Evolutionary conservation across 208 protist species (phyloP).

Genomic region (Leishmania gerbilli): DNA sequence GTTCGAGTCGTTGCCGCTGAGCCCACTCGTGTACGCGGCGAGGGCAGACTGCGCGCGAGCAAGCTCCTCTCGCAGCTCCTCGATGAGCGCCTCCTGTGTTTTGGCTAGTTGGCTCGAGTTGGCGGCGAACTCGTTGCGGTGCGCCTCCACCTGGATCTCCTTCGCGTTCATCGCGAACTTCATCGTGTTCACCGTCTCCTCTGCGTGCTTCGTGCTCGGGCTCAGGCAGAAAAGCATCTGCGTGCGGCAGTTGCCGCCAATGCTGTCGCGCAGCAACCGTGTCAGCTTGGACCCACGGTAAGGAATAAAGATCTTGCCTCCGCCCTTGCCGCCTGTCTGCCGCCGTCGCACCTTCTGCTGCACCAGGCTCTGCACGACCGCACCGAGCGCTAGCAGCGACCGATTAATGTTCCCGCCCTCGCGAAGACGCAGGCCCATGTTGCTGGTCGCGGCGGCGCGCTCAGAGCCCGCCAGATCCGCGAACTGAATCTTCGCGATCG

Average conservation of each 20-base stretch:
- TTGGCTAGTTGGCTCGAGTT: slow-evolving; percentile 62
- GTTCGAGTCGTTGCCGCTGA: not conserved
- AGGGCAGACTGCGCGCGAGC: slow-evolving; percentile 46
- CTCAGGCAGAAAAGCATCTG: slow-evolving; percentile 82
- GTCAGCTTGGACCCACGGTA: slow-evolving; percentile 88
- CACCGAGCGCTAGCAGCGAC: slow-evolving; percentile 93
- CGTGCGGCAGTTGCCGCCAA: slow-evolving; percentile 86
- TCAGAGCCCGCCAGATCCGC: slow-evolving; percentile 91
- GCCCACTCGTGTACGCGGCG: slow-evolving; percentile 12
- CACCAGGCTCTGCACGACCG: slow-evolving; percentile 90
- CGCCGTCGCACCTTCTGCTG: slow-evolving; percentile 32
- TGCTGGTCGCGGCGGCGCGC: slow-evolving; percentile 79
- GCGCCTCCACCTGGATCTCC: slow-evolving; percentile 67
- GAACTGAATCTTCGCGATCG: slow-evolving; percentile 80
- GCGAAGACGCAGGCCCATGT: slow-evolving; percentile 76
- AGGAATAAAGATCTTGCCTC: slow-evolving; percentile 58
- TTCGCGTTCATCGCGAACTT: slow-evolving; percentile 86
- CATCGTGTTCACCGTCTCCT: slow-evolving; percentile 87
- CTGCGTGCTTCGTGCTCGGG: slow-evolving; percentile 58
- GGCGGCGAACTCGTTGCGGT: slow-evolving; percentile 68
- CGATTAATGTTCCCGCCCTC: slow-evolving; percentile 96
- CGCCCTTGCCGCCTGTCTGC: slow-evolving; percentile 22
- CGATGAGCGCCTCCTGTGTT: slow-evolving; percentile 68
- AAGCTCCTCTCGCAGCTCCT: slow-evolving; percentile 73
- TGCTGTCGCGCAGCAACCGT: slow-evolving; percentile 67